Evolutionary conservation across 2,329 filamentous ascomycete genomes (phyloP), one percentile per base, ranked within the genome.

Genomic region (Lecanicillium sp.): DNA sequence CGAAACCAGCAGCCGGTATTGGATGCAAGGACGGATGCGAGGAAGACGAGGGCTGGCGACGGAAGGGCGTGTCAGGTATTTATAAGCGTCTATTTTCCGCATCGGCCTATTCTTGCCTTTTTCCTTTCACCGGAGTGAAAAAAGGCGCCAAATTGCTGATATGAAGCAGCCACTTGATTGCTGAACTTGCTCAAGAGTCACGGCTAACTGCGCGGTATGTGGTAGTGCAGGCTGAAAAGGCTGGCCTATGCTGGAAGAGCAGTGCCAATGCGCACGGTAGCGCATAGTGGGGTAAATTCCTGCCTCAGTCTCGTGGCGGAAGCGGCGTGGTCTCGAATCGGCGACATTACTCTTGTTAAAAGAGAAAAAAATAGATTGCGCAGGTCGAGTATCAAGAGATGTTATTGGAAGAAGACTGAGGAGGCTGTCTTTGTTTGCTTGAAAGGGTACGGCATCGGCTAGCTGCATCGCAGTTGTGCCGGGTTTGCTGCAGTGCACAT

Each of bases 81-180:
- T 12, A 20, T 10, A 35, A 3, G 37, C 29, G 2, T 40, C 36
- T 27, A n/a, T 33, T 11, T 36, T 12, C 21, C 26, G 44, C 44
- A 47, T 47, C 29, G 40, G 37, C 12, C 12, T 29, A 7, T 12
- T 7, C 12, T 12, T 29, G 7, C 12, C 12, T 29, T 29, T 12
- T 29, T 7, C 7, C 26, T 29, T 29, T 3, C 12, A 47, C 3
- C 5, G 19, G 7, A 26, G 12, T n/a, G n/a, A 38, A 30, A 15
- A 23, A 10, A 35, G 7, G n/a, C 17, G 4, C 27, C 37, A 5
- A 21, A 35, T 5, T 3, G 40, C 24, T 7, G 21, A 11, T 6
- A 26, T 6, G 20, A 26, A 10, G 32, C 26, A 33, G 36, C 44
- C 27, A 47, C 36, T 40, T n/a, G 36, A 47, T 47, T 47, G 44